Evolutionary conservation across 352 stramenopile species (phyloP).

Genomic region (Pythium grandisporangium): DNA sequence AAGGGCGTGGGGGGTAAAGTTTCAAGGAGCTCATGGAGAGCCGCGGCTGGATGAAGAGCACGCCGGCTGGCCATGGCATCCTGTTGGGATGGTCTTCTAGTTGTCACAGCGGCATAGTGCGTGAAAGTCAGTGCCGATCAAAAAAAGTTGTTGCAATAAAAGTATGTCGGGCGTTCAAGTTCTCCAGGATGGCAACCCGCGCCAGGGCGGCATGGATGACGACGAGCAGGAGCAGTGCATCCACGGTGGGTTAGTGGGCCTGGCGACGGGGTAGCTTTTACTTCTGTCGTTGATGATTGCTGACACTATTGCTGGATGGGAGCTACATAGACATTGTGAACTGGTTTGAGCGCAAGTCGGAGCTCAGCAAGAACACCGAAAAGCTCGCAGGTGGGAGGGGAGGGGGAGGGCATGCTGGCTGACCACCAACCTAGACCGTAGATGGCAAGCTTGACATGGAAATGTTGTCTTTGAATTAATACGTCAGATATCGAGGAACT

Average conservation of each 20-base stretch:
- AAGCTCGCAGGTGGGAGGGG: constrained; percentile 27
- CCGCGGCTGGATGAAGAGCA: too few species aligned
- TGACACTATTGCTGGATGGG: not conserved
- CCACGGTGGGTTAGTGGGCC: constrained; percentile 21
- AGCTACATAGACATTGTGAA: constrained; percentile 55
- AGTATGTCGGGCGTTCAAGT: constrained; percentile 73
- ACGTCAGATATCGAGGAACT: constrained; percentile 58
- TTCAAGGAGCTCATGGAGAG: too few species aligned
- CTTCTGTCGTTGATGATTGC: not conserved
- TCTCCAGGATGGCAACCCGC: constrained; percentile 57
- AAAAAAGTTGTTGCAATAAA: constrained; percentile 1
- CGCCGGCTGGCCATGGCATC: too few species aligned
- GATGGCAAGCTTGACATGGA: not conserved
- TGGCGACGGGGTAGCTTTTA: not conserved
- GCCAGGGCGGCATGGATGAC: constrained; percentile 68
- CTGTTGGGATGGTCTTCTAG: too few species aligned
- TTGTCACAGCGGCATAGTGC: too few species aligned
- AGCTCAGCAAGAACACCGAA: constrained; percentile 32
- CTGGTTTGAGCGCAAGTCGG: constrained; percentile 76
- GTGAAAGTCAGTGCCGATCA: too few species aligned
- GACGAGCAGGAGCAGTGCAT: constrained; percentile 79
- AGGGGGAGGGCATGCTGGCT: not conserved
- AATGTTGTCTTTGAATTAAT: not conserved
- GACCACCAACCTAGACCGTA: not conserved
- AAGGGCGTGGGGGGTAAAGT: too few species aligned